Base-by-base conservation (phyloP, 1,284 basidiomycete species). In the Stereum hirsutum region DNA sequence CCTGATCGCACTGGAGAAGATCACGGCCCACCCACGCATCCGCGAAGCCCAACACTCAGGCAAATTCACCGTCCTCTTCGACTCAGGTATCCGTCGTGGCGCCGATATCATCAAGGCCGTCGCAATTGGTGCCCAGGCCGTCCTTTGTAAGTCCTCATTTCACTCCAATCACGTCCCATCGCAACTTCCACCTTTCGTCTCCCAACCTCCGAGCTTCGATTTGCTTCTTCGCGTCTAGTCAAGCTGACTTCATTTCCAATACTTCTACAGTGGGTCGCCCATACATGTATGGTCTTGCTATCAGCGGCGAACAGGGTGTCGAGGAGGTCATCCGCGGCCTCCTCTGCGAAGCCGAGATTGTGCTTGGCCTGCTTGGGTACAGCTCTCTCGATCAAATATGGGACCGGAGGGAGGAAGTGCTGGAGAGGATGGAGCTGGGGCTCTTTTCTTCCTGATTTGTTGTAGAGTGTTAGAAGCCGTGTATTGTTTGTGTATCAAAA, bases 21-120 rank as follows among this genome's bases (percentile, higher is more conserved):
- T 87, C 49, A 76, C 72, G 63, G 62, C 65, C 39, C 82, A 78
- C 19, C 62, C 63, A 20, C 74, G 72, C 48, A 67, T 89, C 43
- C 65, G 64, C 39, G 66, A 62, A 1, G 80, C 81, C 0, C 81
- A 84, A 52, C 54, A 64, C 24, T 59, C 68, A 1, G 75, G 75
- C 2, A 74, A 72, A 39, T 63, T 89, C 36, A 79, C 79, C 0
- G 65, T 91, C 24, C 62, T 90, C 3, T 89, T 89, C 54, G 86
- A 90, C 55, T 89, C 84, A 3, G 86, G 86, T 3, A 77, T 89
- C 45, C 74, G 87, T 27, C 81, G 75, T 1, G 86, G 82, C 3
- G 73, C 76, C 40, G 86, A 89, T 48, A 73, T 87, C 36, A 70
- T 89, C 58, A 88, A 88, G 61, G 85, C 85, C 0, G 55, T 83